These are phyloP conservation scores for Silene noctiflora DNA, from an alignment of 179 eudicot genomes.

Conservation along the genomic window DNA sequence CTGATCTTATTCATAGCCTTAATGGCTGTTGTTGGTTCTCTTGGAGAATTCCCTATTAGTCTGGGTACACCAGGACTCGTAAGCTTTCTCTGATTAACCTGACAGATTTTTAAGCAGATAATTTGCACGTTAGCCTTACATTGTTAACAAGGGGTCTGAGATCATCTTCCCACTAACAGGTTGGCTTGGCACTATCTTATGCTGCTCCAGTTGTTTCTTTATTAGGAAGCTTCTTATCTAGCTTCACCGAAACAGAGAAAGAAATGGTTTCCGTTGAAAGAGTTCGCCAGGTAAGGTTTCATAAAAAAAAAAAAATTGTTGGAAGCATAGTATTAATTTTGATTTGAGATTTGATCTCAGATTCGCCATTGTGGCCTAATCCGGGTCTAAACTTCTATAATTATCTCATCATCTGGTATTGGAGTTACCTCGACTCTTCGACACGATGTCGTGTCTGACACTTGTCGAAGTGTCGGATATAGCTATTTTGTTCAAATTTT, in stretches of 20 bases:
- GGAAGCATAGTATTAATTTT: neutral
- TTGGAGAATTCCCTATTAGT: constrained; percentile 52
- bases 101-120: neutral
- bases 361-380: neutral
- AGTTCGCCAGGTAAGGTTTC: constrained; percentile 61
- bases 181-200: constrained; percentile 92
- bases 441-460: too few relatives aligned
- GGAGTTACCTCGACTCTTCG: too few relatives aligned
- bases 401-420: too few relatives aligned
- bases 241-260: constrained; percentile 95
- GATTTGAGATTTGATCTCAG: neutral
- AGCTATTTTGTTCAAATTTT: too few relatives aligned
- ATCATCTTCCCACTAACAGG: constrained; percentile 42
- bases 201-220: constrained; percentile 87
- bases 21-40: constrained; percentile 79
- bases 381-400: too few relatives aligned
- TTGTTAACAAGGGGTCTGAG: constrained; percentile 4
- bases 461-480: too few relatives aligned
- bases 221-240: constrained; percentile 81
- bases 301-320: neutral
- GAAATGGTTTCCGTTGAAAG: constrained; percentile 99
- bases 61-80: constrained; percentile 93
- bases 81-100: constrained; percentile 24
- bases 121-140: neutral
- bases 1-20: constrained; percentile 73